Conservation (phyloP, 2,329 filamentous ascomycete species). For the Aspergillus proliferans region DNA sequence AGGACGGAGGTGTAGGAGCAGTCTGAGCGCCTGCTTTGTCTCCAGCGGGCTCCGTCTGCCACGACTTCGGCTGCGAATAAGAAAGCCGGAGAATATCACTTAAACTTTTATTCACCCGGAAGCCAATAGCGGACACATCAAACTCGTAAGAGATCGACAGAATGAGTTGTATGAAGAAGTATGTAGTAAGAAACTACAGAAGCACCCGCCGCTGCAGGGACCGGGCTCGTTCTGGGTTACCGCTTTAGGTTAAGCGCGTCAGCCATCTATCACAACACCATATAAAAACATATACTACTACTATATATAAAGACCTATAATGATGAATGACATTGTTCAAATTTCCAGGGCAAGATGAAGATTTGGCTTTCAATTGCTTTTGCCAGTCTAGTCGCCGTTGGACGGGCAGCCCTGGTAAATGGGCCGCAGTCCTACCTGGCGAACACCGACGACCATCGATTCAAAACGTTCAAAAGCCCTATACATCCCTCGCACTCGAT, state of each 20-base stretch:
- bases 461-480: constrained; percentile 5
- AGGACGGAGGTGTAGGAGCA: not conserved
- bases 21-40: not conserved
- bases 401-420: not conserved
- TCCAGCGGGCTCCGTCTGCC: not conserved
- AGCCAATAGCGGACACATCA: not conserved
- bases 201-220: not conserved
- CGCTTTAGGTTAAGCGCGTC: not conserved
- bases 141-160: not conserved
- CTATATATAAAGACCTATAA: not conserved
- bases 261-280: not conserved
- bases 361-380: not conserved
- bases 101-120: not conserved
- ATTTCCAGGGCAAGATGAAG: not conserved
- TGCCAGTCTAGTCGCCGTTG: not conserved
- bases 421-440: not conserved
- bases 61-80: not conserved
- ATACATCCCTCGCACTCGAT: constrained; percentile 16
- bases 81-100: not conserved
- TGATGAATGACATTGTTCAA: not conserved
- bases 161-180: not conserved
- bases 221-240: not conserved
- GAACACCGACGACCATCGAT: not conserved
- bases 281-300: not conserved
- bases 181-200: no score